Base-by-base conservation (phyloP, 129 eudicot species). In the Helichrysum umbraculigerum region DNA sequence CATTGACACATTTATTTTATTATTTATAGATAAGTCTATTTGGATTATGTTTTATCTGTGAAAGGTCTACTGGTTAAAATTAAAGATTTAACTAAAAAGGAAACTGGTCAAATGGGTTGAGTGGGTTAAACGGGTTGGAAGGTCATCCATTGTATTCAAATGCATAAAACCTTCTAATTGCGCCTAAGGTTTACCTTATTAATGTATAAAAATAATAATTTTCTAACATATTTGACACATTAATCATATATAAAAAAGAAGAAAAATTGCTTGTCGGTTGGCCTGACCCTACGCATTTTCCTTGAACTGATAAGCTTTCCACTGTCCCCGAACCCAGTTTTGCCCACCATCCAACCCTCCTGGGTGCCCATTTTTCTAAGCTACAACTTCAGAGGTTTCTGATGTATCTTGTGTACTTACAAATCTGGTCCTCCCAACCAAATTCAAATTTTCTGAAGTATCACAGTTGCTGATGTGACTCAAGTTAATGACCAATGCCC, bases 351-450 rank as follows among this genome's bases (percentile, higher is more conserved):
- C 47, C 47, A 39, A 39, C 47, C 47, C 47, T 35, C 39, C 50
- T 1, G 50, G 50, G 12, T 3, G 4, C 5, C 1, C 52, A 12
- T 44, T 44, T 44, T 44, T 5, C 17, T 1, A 12, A 14, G 52
- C 52, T 44, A 44, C n/a, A n/a, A n/a, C n/a, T n/a, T n/a, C n/a
- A n/a, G n/a, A n/a, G n/a, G n/a, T n/a, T n/a, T n/a, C n/a, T n/a
- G n/a, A n/a, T n/a, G n/a, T n/a, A n/a, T n/a, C n/a, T 34, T 37
- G 28, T 58, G 60, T n/a, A 67, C 54, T 30, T 54, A 20, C 74
- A 70, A 70, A 29, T 16, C 37, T 57, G 22, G 21, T 77, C 22
- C 58, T 76, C 29, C 79, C 65, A 51, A 19, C 30, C 66, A 50
- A 30, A 75, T 44, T 11, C 28, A 8, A 14, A 17, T 35, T 52